Evolutionary conservation across 495 filamentous ascomycete species (phyloP), one percentile per base, ranked within the genome.

Genomic region (Penicillium mononematosum): DNA sequence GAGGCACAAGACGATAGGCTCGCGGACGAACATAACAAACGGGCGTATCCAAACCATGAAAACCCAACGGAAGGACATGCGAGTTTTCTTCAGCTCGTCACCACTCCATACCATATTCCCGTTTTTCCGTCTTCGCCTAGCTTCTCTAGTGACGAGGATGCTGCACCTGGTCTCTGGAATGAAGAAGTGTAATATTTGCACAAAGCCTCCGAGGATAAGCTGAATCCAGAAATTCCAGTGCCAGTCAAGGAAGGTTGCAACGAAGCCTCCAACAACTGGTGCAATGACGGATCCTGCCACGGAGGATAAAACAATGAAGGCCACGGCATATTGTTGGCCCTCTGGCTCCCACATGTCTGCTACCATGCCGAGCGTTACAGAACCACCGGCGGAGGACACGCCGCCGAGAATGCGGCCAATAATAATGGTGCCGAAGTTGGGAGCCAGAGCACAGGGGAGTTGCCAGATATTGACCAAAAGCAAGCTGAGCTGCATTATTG

Each of bases 361-460:
- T n/a, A 90, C 82, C 87, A 93, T 90, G 17, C 89, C 89, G 1
- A 93, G 81, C 0, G 89, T 93, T 51, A 93, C 89, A 20, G 87
- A 90, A 36, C 89, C 89, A 36, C 89, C 89, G 5, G 89, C 89
- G 0, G 87, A 87, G 14, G 83, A 86, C 1, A 92, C 70, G 47
- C 89, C 89, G 12, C 88, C 89, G 0, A 93, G 74, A 8, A 79
- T 77, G 8, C 89, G 82, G 46, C 81, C 80, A 11, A 83, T 82
- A 12, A 91, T 63, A 54, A 91, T 76, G 3, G 85, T 82, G 5
- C 71, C 82, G 54, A 88, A 88, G 62, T 90, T 91, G 2, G 82
- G 84, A 4, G 88, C 88, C 31, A 92, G 61, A 0, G 81, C 88
- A 45, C 87, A 87, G 1, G 87, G 88, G 19, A 92, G 70, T 60